These are phyloP conservation scores for Lyophyllum atratum DNA, from an alignment of 768 basidiomycete genomes.

Conservation along the genomic window DNA sequence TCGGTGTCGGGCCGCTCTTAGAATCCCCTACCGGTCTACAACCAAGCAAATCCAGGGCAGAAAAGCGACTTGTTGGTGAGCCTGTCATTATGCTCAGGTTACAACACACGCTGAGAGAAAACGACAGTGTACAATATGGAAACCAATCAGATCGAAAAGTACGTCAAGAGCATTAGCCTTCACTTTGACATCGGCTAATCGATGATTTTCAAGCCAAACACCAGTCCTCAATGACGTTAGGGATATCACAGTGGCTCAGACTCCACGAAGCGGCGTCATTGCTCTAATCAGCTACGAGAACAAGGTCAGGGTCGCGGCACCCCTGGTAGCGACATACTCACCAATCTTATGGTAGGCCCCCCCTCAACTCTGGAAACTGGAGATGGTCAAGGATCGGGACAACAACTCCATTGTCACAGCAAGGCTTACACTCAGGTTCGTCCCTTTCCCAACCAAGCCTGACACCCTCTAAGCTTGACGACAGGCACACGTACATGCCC, in stretches of 20 bases:
- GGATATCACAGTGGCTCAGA: conserved; percentile 64
- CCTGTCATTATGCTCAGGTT: neutral
- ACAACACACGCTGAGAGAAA: neutral
- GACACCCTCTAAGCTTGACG: conserved; percentile 7
- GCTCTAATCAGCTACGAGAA: conserved; percentile 77
- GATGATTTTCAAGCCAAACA: conserved; percentile 50
- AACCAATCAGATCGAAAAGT: conserved; percentile 70
- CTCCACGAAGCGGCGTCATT: conserved; percentile 47
- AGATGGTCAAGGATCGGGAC: conserved; percentile 57
- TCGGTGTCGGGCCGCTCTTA: conserved; percentile 71
- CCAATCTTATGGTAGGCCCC: conserved; percentile 47
- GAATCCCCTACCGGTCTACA: conserved; percentile 61
- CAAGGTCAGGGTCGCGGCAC: conserved; percentile 42
- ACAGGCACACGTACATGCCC: conserved; percentile 74
- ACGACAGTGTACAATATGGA: conserved; percentile 65
- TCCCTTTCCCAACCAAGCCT: conserved; percentile 11
- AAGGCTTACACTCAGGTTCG: conserved; percentile 42
- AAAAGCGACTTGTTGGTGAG: conserved; percentile 76
- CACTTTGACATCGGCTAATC: conserved; percentile 6
- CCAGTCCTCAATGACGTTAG: conserved; percentile 75
- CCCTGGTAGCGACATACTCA: neutral
- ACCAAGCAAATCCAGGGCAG: conserved; percentile 68
- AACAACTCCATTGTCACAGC: conserved; percentile 32
- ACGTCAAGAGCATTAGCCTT: conserved; percentile 13
- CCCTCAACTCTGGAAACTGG: conserved; percentile 79